Evolutionary conservation across 2,329 filamentous ascomycete genomes (phyloP), one percentile per base, ranked within the genome.

Genomic region (Microdochium paspali): DNA sequence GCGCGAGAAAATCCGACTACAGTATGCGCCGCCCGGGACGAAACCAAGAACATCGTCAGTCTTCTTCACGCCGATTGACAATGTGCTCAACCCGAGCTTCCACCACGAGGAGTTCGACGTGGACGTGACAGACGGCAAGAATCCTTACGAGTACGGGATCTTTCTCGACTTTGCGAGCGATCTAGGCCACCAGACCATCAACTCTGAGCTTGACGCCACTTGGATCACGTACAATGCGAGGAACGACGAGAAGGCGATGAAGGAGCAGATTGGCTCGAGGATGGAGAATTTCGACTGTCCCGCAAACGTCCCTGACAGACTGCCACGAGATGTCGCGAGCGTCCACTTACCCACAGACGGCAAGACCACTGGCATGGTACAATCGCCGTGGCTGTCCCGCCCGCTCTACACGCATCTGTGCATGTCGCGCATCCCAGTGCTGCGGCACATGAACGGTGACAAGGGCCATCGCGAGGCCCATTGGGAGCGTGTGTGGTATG

Each of bases 121-220:
- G 9, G 26, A 32, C n/a, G 20, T 32, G n/a, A 13, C 7, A 7
- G 31, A 18, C 18, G 9, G 21, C 4, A 25, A 30, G 4, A 45
- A 45, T 25, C 44, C 44, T 4, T 45, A 21, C 44, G 44, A 45
- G 25, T 21, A 30, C 18, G 44, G 44, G 7, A 45, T 45, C 44
- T 45, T 23, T 30, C 44, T 45, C 18, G 44, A 32, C 23, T 28
- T 45, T 30, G 20, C 25, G 44, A 32, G 44, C 26, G 15, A 45
- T 2, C 31, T 45, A 10, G 44, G 44, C 5, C 24, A 45, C 44
- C 44, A 45, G 25, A 45, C 44, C 15, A 45, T 32, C 24, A 45
- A 45, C 44, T 45, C 44, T 4, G 44, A 45, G 25, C 31, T 25
- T 20, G 44, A 45, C 23, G 44, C 24, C n/a, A 4, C 18, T 10